Evolutionary conservation across 306 rosid genomes (phyloP).

Genomic region (Quercus parvula): DNA sequence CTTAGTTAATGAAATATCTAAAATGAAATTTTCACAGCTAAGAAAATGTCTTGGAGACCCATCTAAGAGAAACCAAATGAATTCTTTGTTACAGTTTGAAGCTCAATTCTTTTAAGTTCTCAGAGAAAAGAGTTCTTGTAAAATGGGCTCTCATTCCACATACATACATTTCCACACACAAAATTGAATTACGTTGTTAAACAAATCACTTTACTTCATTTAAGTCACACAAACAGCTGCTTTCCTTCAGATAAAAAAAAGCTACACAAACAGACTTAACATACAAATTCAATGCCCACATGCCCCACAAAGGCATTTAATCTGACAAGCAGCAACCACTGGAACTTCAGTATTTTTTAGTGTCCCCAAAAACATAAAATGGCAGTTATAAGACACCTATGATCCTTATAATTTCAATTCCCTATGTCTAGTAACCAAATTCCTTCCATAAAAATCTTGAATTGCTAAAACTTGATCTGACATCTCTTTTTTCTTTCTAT

Average conservation of each 20-base stretch:
- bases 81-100: neutral
- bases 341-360: neutral
- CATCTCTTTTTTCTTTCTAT: neutral
- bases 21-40: neutral
- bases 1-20: too few relatives aligned
- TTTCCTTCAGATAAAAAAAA: too few relatives aligned
- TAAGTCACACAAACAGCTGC: too few relatives aligned
- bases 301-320: neutral
- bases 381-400: neutral
- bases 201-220: too few relatives aligned
- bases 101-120: neutral
- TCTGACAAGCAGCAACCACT: neutral
- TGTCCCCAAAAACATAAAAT: neutral
- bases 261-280: too few relatives aligned
- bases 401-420: neutral
- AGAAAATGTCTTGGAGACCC: neutral
- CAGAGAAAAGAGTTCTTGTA: too few relatives aligned
- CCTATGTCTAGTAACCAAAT: neutral
- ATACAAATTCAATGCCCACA: too few relatives aligned
- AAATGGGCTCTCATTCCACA: too few relatives aligned
- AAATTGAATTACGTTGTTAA: too few relatives aligned
- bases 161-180: too few relatives aligned
- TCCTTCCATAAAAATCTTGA: neutral
- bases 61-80: neutral
- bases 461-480: neutral